phyloP scores from a whole-genome alignment of 352 stramenopile genomes.

The Globisporangium nagaii region DNA sequence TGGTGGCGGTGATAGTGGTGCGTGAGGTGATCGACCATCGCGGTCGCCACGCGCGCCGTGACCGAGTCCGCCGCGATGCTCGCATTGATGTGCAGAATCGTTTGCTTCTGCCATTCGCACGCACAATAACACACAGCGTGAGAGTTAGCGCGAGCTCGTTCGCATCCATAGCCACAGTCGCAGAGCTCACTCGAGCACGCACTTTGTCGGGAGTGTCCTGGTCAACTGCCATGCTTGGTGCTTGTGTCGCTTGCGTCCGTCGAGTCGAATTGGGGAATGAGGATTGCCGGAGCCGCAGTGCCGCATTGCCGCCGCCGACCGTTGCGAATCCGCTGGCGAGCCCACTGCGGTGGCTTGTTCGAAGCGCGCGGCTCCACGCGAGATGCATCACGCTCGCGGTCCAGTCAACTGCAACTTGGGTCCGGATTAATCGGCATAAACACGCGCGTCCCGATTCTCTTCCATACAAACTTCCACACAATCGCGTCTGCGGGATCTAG shows the following conservation, averaged over 20 bases:
- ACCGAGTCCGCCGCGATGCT: constrained; percentile 73
- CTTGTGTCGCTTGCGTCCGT: neutral
- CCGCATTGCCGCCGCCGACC: neutral
- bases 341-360: too few species aligned
- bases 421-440: constrained; percentile 2
- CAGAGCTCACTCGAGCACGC: neutral
- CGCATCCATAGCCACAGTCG: neutral
- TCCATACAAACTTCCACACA: neutral
- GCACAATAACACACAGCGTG: neutral
- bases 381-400: neutral
- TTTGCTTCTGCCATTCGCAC: constrained; percentile 40
- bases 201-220: constrained; percentile 7
- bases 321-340: neutral
- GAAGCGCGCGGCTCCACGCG: neutral
- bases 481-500: too few species aligned
- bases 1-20: constrained; percentile 68
- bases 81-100: constrained; percentile 72
- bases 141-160: neutral
- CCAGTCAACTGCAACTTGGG: constrained; percentile 3
- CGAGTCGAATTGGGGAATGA: constrained; percentile 1
- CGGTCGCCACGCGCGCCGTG: constrained; percentile 56
- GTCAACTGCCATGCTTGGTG: neutral
- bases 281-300: neutral
- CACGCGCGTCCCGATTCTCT: neutral
- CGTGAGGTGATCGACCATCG: constrained; percentile 63